Evolutionary conservation across 352 stramenopile species (phyloP), one percentile per base, ranked within the genome.

Genomic region (Achlya hypogyna): DNA sequence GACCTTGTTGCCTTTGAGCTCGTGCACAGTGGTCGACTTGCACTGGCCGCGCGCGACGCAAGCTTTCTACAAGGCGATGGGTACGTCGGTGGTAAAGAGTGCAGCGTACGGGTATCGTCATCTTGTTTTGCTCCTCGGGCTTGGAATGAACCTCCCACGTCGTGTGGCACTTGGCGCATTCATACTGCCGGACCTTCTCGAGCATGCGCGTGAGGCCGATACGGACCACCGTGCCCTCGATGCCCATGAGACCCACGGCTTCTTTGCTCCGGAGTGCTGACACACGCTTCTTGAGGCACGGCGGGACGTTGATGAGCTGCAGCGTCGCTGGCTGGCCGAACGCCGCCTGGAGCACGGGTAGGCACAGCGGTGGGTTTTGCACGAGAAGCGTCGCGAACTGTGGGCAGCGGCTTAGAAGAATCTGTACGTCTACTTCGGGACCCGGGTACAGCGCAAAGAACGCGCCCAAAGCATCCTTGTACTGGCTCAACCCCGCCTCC

Each of bases 1-100:
- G 32, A 75, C 52, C 18, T 68, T 81, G 25, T 49, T 65, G 20
- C 71, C 65, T 14, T 74, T 60, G 23, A 88, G 63, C 32, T 77
- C 51, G 25, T 72, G 49, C 52, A 94, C 59, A 22, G 56, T 56
- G n/a, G 60, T 67, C 22, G 60, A 67, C 31, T 67, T 67, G 47
- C 60, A 67, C 20, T 49, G 38, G 4, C 60, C 60, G 3, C 60
- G 42, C 5, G 60, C 51, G 12, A 67, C 51, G 51, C 60, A 67
- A 10, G 60, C 51, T 38, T 27, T 49, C 60, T 67, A 56, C 5
- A 20, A 53, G n/a, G 47, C 27, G 10, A 65, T 34, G 25, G 31
- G 6, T 4, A 34, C 9, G 38, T 9, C 22, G 5, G 12, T 5
- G 27, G 29, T 9, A 53, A 16, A 35, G 23, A n/a, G 18, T 10